Evolutionary conservation across 805 yeast species (phyloP), one percentile per base, ranked within the genome.

Genomic region (Sugiyamaella boreocaroliniensis): DNA sequence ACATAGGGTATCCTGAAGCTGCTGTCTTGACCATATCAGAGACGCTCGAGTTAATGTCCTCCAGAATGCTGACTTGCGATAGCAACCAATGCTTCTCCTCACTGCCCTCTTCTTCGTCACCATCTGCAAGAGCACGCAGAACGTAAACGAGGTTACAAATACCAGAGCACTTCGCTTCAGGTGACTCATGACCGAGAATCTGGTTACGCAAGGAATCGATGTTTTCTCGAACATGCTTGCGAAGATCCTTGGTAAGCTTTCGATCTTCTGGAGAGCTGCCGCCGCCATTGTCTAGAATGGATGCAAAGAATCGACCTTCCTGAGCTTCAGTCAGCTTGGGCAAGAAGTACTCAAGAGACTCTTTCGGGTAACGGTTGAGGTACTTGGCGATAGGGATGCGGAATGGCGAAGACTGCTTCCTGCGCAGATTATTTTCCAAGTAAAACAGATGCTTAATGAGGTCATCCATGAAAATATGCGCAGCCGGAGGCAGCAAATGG

Each of bases 401-500:
- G 74, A 93, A 90, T 2, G 98, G 97, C 1, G 97, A 88, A 43
- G 76, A 76, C 53, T 88, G 86, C 57, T 86, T 88, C 19, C 97
- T 82, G 52, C 96, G 85, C 61, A 93, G 72, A 55, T 84, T 85
- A 2, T 85, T 81, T 68, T 93, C 99, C 62, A 93, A 71, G 53
- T 80, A 82, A 58, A 85, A 79, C 53, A 93, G 76, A 3, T 92
- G 84, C 50, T 76, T 78, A 61, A 93, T 77, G 52, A 93, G 76
- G 61, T 89, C 96, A 49, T 88, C 92, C 82, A 95, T 81, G 62
- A 89, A 93, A 16, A 92, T 85, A 68, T 82, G 86, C 0, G 99
- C 99, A 57, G 88, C 86, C 1, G 96, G 82, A 0, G 99, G 99
- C 32, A 93, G 71, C 57, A 89, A 73, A 64, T 95, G 96, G 72